Conservation (phyloP, 305 asterid species). For the Solanum chacoense region DNA sequence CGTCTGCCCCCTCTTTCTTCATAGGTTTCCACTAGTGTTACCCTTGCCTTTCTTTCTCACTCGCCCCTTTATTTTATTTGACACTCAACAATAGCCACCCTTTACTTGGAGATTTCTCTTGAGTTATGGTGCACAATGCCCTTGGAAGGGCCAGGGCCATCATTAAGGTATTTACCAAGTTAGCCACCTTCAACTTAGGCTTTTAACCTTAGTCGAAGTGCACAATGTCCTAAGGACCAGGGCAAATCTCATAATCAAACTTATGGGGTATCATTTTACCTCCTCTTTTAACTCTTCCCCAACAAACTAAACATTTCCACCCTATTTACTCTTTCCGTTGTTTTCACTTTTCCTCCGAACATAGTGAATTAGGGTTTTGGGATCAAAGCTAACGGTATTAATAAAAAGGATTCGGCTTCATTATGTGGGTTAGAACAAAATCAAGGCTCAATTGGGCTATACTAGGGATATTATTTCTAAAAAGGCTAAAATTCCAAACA, state of each 20-base stretch:
- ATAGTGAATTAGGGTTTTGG: neutral
- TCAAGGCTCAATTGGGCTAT: neutral
- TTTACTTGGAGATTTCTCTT: neutral
- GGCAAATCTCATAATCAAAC: neutral
- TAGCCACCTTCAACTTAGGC: neutral
- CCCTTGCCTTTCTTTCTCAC: neutral
- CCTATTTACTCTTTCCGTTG: neutral
- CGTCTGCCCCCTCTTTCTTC: neutral
- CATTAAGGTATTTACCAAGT: neutral
- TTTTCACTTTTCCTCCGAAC: neutral
- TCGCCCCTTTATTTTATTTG: neutral
- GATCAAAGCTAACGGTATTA: neutral
- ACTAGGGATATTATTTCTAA: neutral
- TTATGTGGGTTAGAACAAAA: neutral
- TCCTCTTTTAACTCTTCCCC: neutral
- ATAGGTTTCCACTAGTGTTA: neutral
- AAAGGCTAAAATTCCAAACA: neutral
- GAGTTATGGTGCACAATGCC: neutral
- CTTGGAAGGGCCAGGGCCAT: neutral
- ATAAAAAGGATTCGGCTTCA: neutral
- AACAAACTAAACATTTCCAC: neutral
- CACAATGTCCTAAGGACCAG: neutral
- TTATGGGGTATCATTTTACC: neutral
- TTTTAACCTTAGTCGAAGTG: neutral
- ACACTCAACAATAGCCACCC: neutral